Percentiles rank a stretch among this genome's conserved stretches.
Evolutionary conservation across 169 alveolate genomes (phyloP).

Genomic region (Cardiosporidium cionae): DNA sequence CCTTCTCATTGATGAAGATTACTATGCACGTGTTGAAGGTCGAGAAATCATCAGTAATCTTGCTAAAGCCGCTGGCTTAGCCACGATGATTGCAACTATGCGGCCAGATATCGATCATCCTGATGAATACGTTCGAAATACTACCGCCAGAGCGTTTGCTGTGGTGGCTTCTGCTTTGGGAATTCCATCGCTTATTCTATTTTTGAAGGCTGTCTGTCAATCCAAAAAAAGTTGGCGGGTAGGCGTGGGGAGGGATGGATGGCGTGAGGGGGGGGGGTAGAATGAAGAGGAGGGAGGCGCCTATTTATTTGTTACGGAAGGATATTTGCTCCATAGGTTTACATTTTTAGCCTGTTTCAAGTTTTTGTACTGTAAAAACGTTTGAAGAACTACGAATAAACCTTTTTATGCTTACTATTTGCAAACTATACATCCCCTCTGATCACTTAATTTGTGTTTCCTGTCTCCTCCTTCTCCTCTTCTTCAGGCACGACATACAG

Average conservation of each 20-base stretch:
- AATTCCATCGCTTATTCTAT: conserved; percentile 90
- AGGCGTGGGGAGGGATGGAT: too few species aligned
- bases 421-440: too few species aligned
- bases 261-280: too few species aligned
- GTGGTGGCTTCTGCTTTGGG: conserved; percentile 99
- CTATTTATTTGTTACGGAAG: too few species aligned
- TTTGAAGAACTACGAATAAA: too few species aligned
- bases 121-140: conserved; percentile 97
- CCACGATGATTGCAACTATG: conserved; percentile 99
- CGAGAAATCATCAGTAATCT: conserved; percentile 90
- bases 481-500: conserved; percentile 99
- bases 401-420: too few species aligned
- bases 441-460: conserved; percentile 64
- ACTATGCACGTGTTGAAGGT: conserved; percentile 99
- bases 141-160: conserved; percentile 98
- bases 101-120: conserved; percentile 99
- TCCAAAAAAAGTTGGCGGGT: conserved; percentile 93
- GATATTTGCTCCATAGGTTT: too few species aligned
- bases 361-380: too few species aligned
- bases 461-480: conserved; percentile 83
- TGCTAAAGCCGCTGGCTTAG: conserved; percentile 92
- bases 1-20: conserved; percentile 95
- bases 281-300: too few species aligned
- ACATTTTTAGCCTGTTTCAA: too few species aligned
- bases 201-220: conserved; percentile 96